phyloP scores from a whole-genome alignment of 2,329 filamentous ascomycete genomes.

The Xylaria arbuscula region DNA sequence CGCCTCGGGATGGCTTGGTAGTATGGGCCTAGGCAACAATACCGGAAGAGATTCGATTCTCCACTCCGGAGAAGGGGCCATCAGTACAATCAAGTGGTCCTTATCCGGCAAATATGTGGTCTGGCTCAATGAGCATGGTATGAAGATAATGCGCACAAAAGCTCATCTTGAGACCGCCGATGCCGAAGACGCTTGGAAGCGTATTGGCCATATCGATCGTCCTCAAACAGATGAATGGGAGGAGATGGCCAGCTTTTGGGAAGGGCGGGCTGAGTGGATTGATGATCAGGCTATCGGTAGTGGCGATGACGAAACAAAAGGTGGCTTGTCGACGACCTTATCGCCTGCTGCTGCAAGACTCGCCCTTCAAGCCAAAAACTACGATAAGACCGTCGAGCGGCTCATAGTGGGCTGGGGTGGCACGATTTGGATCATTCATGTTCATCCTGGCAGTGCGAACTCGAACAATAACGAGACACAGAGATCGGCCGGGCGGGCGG shows the following conservation, averaged over 20 bases:
- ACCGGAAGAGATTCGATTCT: conserved; percentile 86
- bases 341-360: conserved; percentile 61
- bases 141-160: conserved; percentile 96
- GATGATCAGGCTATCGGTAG: conserved; percentile 82
- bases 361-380: conserved; percentile 61
- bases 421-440: conserved; percentile 94
- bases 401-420: conserved; percentile 95
- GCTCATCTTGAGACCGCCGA: conserved; percentile 81
- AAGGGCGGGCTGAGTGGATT: conserved; percentile 91
- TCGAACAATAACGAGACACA: conserved; percentile 75
- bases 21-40: conserved; percentile 81
- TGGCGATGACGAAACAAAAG: conserved; percentile 70
- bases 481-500: conserved; percentile 79
- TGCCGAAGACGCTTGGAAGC: conserved; percentile 88
- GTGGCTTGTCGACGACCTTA: conserved; percentile 48
- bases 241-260: conserved; percentile 97
- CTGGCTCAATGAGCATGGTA: conserved; percentile 96
- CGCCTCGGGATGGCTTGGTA: conserved; percentile 90
- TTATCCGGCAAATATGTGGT: conserved; percentile 90
- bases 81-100: conserved; percentile 95
- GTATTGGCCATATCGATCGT: conserved; percentile 90
- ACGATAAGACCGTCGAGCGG: conserved; percentile 72
- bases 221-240: conserved; percentile 91
- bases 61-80: conserved; percentile 91
- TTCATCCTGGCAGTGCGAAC: conserved; percentile 79